These are phyloP conservation scores for Scleroderma citrinum DNA, from an alignment of 768 basidiomycete genomes.

Conservation along the genomic window DNA sequence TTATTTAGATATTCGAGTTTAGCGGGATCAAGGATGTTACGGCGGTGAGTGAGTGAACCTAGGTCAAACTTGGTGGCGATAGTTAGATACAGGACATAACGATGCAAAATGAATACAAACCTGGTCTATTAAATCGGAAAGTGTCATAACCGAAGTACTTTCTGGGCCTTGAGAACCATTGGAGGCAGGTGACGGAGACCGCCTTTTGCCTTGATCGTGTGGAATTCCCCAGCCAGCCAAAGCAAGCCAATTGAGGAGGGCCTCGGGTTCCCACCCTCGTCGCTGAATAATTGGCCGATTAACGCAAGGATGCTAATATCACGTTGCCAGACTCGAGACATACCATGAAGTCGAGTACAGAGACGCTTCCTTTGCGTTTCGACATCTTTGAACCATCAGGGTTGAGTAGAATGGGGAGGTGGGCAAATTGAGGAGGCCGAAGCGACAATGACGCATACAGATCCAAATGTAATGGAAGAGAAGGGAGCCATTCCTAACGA, in stretches of 20 bases:
- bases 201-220: constrained; percentile 20
- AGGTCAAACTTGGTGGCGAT: constrained; percentile 60
- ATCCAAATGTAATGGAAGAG: constrained; percentile 85
- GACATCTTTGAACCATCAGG: constrained; percentile 91
- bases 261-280: constrained; percentile 85
- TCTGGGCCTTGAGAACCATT: constrained; percentile 44
- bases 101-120: constrained; percentile 29
- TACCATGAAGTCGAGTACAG: constrained; percentile 83
- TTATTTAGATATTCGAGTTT: constrained; percentile 90
- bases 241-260: constrained; percentile 89
- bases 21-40: constrained; percentile 69
- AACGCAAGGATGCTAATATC: no score
- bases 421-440: constrained; percentile 75
- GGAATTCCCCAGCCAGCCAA: constrained; percentile 88
- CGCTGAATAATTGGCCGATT: constrained; percentile 39
- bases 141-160: constrained; percentile 55
- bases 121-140: constrained; percentile 60
- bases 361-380: constrained; percentile 87
- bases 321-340: constrained; percentile 13
- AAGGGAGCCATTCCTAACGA: constrained; percentile 90
- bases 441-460: constrained; percentile 77
- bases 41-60: constrained; percentile 68
- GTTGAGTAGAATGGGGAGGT: constrained; percentile 87
- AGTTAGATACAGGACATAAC: not conserved
- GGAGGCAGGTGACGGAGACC: constrained; percentile 11